Percentiles rank a stretch among this genome's conserved stretches.
phyloP scores from a whole-genome alignment of 2,329 filamentous ascomycete species.

The Xylariaceae sp. region DNA sequence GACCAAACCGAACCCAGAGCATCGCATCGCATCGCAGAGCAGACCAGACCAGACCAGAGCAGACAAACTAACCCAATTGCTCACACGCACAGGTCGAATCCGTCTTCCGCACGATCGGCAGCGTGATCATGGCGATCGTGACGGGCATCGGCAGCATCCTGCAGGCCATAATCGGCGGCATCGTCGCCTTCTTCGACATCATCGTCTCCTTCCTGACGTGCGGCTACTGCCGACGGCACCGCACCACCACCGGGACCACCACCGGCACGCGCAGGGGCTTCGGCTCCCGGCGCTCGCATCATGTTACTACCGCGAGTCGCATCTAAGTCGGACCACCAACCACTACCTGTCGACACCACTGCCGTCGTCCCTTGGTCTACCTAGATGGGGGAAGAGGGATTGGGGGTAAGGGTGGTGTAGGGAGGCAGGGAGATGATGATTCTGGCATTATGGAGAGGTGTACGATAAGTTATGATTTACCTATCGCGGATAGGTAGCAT shows the following conservation, averaged over 20 bases:
- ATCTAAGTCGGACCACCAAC: slow-evolving; percentile 29
- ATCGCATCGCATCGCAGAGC: too few relatives aligned
- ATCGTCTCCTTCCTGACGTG: slow-evolving; percentile 68
- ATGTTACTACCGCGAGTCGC: slow-evolving; percentile 38
- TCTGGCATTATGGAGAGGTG: too few relatives aligned
- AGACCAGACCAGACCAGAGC: background rate
- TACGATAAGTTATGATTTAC: too few relatives aligned
- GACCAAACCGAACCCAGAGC: too few relatives aligned
- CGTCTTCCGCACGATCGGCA: slow-evolving; percentile 66
- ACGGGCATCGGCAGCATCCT: slow-evolving; percentile 67
- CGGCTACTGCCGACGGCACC: slow-evolving; percentile 44
- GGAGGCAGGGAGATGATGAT: too few relatives aligned
- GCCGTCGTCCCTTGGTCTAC: too few relatives aligned
- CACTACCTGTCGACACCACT: too few relatives aligned
- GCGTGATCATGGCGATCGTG: slow-evolving; percentile 68
- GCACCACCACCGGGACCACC: slow-evolving; percentile 24
- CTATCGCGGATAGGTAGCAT: too few relatives aligned
- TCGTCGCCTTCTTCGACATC: slow-evolving; percentile 67
- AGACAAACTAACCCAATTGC: background rate
- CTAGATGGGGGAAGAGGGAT: slow-evolving; percentile 1
- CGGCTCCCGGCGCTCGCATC: slow-evolving; percentile 10
- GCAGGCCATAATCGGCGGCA: slow-evolving; percentile 67
- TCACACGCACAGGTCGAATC: slow-evolving; percentile 54
- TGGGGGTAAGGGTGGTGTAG: too few relatives aligned
- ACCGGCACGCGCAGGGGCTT: slow-evolving; percentile 16